These are phyloP conservation scores for Mortierella sp. DNA, from an alignment of 371 early-diverging fungal genomes.

Conservation along the genomic window DNA sequence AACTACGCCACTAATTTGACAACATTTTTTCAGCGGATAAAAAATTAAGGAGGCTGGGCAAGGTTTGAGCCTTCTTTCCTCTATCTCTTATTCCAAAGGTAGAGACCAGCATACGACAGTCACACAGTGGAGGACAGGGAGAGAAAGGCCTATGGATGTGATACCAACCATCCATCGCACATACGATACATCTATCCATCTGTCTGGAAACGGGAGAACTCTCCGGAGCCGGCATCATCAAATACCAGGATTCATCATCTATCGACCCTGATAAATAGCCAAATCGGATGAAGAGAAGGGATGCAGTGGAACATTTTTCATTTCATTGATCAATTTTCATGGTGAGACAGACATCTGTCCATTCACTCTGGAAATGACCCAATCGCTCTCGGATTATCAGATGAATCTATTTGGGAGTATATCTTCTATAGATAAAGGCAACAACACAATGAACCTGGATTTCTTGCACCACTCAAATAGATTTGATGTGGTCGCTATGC, in stretches of 20 bases:
- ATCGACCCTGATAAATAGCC: neutral
- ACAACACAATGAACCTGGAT: neutral
- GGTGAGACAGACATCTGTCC: constrained; percentile 17
- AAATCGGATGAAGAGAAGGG: neutral
- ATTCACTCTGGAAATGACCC: neutral
- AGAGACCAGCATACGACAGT: constrained; percentile 37
- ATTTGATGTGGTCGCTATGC: neutral
- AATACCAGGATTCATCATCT: constrained; percentile 3
- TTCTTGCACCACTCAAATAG: neutral
- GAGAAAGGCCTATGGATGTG: constrained; percentile 6
- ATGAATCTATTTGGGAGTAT: neutral
- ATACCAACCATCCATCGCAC: constrained; percentile 23
- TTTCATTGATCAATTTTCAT: neutral
- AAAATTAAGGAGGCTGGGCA: constrained; percentile 15
- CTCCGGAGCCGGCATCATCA: neutral
- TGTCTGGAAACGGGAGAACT: neutral
- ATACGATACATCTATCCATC: constrained; percentile 26
- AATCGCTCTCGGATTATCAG: neutral
- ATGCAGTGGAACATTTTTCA: neutral
- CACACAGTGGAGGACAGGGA: constrained; percentile 17
- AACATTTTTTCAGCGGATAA: constrained; percentile 12
- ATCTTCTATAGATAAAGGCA: neutral
- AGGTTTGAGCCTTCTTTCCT: constrained; percentile 50
- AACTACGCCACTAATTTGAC: constrained; percentile 23
- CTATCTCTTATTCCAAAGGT: constrained; percentile 54